Percentiles rank a stretch among this genome's conserved stretches.
Conservation (phyloP, 2,329 filamentous ascomycete species). For the Monilinia fructigena region DNA sequence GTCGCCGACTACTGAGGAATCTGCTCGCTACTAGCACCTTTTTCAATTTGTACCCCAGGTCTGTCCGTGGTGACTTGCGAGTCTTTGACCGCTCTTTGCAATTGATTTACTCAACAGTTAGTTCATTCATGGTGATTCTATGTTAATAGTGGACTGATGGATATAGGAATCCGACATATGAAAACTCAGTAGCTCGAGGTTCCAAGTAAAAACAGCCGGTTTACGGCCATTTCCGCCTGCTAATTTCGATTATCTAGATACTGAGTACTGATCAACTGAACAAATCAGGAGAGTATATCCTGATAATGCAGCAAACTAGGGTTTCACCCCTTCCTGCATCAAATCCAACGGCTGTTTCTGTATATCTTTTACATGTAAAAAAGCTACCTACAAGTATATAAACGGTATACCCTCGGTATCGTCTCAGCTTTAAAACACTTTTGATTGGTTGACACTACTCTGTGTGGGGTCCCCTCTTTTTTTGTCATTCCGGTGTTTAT, state of each 20-base stretch:
- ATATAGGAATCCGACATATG: background rate
- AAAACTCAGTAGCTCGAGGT: background rate
- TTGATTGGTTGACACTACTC: background rate
- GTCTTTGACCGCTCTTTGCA: slow-evolving; percentile 1
- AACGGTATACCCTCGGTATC: slow-evolving; percentile 8
- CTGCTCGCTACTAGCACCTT: background rate
- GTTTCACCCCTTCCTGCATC: background rate
- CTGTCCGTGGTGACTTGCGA: background rate
- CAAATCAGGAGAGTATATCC: background rate
- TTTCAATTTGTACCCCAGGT: background rate
- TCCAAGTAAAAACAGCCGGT: background rate
- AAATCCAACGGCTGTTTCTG: background rate
- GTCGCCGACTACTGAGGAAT: background rate
- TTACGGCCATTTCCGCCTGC: background rate
- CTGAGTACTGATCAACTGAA: background rate
- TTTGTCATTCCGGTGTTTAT: slow-evolving; percentile 11
- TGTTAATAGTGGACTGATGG: background rate
- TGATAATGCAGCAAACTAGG: background rate
- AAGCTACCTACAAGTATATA: background rate
- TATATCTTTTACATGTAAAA: background rate
- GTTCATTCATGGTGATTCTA: background rate
- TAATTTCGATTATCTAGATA: background rate
- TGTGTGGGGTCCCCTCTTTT: slow-evolving; percentile 19
- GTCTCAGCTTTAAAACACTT: background rate
- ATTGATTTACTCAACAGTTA: background rate